Evolutionary conservation across 176 grass and related monocot genomes (phyloP).

Genomic region (Pharus latifolius): DNA sequence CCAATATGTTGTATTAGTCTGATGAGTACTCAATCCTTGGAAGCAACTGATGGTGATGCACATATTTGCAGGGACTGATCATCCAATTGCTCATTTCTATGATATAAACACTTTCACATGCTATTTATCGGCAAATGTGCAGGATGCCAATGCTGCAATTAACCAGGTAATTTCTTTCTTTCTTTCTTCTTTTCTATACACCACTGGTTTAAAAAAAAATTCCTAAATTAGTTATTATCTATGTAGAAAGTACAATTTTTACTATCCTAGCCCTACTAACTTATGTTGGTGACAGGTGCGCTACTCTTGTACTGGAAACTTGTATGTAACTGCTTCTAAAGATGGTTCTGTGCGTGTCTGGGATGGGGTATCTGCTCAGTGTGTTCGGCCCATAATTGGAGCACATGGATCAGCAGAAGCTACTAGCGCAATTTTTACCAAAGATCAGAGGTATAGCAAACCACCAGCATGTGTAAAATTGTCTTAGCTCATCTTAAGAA

Average conservation of each 20-base stretch:
- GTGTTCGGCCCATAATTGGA: conserved; percentile 66
- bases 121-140: conserved; percentile 65
- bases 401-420: conserved; percentile 78
- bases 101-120: conserved; percentile 97
- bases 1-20: background rate
- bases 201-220: background rate
- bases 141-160: conserved; percentile 66
- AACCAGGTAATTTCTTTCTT: conserved; percentile 56
- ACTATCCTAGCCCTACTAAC: conserved; percentile 2
- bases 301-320: conserved; percentile 68
- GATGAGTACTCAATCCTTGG: background rate
- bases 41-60: background rate
- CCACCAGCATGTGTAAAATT: background rate
- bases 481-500: background rate
- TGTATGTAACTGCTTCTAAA: conserved; percentile 93
- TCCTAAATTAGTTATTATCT: background rate
- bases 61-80: conserved; percentile 79
- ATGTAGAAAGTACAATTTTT: background rate
- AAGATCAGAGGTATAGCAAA: conserved; percentile 67
- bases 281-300: conserved; percentile 41
- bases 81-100: conserved; percentile 86
- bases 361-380: conserved; percentile 85
- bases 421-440: conserved; percentile 80
- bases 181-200: too few species aligned
- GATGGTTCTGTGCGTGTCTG: conserved; percentile 77